Percentiles rank a stretch among this genome's conserved stretches.
Conservation (phyloP, 2,329 filamentous ascomycete genomes). For the Rutstroemia sp. region DNA sequence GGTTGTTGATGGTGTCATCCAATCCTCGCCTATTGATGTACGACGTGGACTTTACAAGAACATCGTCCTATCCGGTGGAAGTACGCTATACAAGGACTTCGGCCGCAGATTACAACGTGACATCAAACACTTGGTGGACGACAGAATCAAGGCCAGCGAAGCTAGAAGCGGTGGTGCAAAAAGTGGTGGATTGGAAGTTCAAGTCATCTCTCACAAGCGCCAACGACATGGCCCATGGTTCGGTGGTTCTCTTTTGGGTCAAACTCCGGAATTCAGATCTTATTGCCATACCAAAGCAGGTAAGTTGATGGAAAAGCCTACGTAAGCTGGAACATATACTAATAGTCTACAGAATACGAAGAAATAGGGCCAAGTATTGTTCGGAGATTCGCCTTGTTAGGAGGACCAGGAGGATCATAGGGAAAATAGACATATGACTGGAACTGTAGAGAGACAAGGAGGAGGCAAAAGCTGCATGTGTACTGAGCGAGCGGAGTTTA, state of each 20-base stretch:
- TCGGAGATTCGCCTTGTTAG: constrained; percentile 84
- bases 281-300: constrained; percentile 90
- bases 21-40: constrained; percentile 95
- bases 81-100: constrained; percentile 98
- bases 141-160: constrained; percentile 86
- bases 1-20: constrained; percentile 94
- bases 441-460: not conserved
- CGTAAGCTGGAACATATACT: not conserved
- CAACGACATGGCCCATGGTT: constrained; percentile 99
- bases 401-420: constrained; percentile 77
- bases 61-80: constrained; percentile 94
- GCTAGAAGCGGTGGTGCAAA: constrained; percentile 79
- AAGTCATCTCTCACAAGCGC: constrained; percentile 95
- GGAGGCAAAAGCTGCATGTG: constrained; percentile 5
- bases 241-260: constrained; percentile 88
- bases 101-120: constrained; percentile 92
- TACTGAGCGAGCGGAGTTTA: constrained; percentile 5
- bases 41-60: constrained; percentile 98
- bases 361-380: constrained; percentile 96
- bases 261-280: constrained; percentile 96
- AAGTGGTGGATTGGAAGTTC: constrained; percentile 90
- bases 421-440: not conserved
- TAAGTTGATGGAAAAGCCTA: constrained; percentile 10
- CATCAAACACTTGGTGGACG: constrained; percentile 92
- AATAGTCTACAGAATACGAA: constrained; percentile 51